A percentile compares a stretch with the other conserved stretches of the same genome.
phyloP scores from a whole-genome alignment of 106 monocot species.

The Platanthera guangdongensis region DNA sequence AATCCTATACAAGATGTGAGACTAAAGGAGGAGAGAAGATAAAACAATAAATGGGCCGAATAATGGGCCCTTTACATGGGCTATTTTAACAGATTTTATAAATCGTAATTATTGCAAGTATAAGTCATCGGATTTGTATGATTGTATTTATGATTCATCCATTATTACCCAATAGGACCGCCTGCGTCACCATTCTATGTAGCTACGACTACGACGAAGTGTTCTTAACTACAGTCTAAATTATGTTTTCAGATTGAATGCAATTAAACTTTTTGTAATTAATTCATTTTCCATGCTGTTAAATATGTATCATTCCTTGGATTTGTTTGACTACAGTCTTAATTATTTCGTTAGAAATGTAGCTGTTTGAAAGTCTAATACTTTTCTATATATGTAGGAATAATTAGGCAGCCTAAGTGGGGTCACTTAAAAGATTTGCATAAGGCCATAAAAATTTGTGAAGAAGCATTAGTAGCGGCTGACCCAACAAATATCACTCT shows the following conservation, averaged over 20 bases:
- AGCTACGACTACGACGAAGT: background rate
- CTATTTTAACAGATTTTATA: too few species aligned
- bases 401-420: constrained; percentile 90
- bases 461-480: constrained; percentile 56
- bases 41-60: too few species aligned
- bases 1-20: too few species aligned
- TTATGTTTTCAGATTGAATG: background rate
- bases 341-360: background rate
- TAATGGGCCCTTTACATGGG: too few species aligned
- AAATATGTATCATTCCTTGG: background rate
- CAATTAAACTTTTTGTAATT: background rate
- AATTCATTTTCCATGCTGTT: too few species aligned
- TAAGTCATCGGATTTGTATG: too few species aligned
- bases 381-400: constrained; percentile 9
- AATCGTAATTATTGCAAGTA: too few species aligned
- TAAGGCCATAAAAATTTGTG: constrained; percentile 79
- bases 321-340: background rate
- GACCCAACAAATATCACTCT: constrained; percentile 66
- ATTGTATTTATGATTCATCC: too few species aligned
- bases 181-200: background rate
- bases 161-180: background rate
- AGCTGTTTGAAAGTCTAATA: background rate
- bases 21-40: too few species aligned
- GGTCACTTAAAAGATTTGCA: constrained; percentile 87
- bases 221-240: background rate